Percentiles rank a stretch among this genome's conserved stretches.
Evolutionary conservation across 768 basidiomycete genomes (phyloP).

Genomic region (Leccinum sublutescens): DNA sequence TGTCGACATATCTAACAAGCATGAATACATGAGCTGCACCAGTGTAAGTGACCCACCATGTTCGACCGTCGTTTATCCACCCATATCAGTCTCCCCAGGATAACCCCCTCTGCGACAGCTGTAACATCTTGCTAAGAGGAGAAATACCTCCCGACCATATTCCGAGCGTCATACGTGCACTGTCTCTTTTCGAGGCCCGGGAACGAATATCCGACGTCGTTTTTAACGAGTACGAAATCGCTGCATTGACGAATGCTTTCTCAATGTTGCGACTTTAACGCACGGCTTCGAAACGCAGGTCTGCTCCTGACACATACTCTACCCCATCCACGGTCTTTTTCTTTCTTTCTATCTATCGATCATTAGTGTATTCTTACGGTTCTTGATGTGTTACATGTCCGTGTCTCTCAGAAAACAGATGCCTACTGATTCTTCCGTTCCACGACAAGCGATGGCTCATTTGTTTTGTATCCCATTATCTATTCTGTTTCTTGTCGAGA

Average conservation of each 20-base stretch:
- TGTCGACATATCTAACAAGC: constrained; percentile 1
- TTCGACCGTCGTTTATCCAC: background rate
- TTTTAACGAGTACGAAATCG: constrained; percentile 16
- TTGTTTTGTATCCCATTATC: constrained; percentile 8
- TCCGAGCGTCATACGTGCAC: constrained; percentile 23
- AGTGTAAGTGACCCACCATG: constrained; percentile 7
- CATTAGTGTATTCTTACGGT: constrained; percentile 1
- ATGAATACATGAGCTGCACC: constrained; percentile 5
- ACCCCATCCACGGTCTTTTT: background rate
- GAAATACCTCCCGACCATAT: constrained; percentile 21
- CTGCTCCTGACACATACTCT: background rate
- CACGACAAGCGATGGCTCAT: background rate
- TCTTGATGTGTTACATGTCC: constrained; percentile 2
- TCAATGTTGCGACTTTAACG: constrained; percentile 21
- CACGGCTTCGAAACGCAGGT: background rate
- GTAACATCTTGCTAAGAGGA: constrained; percentile 9
- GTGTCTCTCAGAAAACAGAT: background rate
- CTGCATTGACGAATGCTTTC: constrained; percentile 18
- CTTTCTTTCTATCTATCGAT: background rate
- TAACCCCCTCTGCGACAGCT: constrained; percentile 14
- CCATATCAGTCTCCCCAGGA: constrained; percentile 7
- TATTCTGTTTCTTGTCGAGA: background rate
- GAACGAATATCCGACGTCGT: constrained; percentile 2
- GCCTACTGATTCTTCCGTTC: background rate
- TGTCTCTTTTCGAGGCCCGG: constrained; percentile 17